Evolutionary conservation across 257 asterid genomes (phyloP).

Genomic region (Cinchona pubescens): DNA sequence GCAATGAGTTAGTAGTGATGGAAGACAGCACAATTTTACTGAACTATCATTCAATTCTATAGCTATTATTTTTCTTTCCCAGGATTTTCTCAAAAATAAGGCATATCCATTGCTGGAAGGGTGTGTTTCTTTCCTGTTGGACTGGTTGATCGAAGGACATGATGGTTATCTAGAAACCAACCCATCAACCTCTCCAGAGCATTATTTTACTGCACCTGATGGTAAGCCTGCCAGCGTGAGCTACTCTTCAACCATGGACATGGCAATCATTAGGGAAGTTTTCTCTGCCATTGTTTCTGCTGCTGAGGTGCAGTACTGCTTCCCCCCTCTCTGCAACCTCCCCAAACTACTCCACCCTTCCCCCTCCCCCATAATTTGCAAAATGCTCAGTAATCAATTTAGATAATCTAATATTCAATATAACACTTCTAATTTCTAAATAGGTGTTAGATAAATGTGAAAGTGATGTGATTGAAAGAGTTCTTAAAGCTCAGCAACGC

Average conservation of each 20-base stretch:
- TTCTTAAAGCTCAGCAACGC: constrained; percentile 56
- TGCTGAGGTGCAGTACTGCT: constrained; percentile 49
- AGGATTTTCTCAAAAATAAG: constrained; percentile 59
- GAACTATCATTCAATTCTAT: background rate
- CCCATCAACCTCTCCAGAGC: constrained; percentile 88
- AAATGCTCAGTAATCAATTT: background rate
- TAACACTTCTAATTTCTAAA: background rate
- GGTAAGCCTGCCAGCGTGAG: constrained; percentile 71
- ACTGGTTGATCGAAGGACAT: constrained; percentile 69
- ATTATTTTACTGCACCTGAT: constrained; percentile 63
- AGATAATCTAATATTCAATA: background rate
- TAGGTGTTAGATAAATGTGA: constrained; percentile 62
- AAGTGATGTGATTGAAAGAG: constrained; percentile 45
- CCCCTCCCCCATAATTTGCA: background rate
- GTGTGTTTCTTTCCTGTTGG: constrained; percentile 57
- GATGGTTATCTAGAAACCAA: constrained; percentile 62
- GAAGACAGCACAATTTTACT: background rate
- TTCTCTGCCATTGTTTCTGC: constrained; percentile 60
- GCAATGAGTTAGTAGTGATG: background rate
- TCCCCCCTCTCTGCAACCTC: background rate
- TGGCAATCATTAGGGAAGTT: constrained; percentile 60
- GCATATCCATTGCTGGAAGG: constrained; percentile 74
- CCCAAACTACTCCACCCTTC: background rate
- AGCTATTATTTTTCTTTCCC: background rate
- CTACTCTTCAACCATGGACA: constrained; percentile 80